These are phyloP conservation scores for Fusarium floridanum DNA, from an alignment of 2,329 filamentous ascomycete species.

Conservation along the genomic window DNA sequence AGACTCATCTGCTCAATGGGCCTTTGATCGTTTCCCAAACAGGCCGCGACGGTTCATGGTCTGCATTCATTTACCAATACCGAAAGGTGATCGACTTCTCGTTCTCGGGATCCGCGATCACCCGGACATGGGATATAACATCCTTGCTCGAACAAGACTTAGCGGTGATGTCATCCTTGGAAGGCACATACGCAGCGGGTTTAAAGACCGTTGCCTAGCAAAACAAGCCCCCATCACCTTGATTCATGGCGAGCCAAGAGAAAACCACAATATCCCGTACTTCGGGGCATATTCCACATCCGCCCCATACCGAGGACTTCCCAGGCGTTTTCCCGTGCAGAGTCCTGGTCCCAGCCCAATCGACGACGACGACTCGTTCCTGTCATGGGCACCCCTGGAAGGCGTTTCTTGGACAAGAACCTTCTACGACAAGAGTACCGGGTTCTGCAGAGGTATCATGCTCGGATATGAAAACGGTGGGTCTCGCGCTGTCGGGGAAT, in stretches of 20 bases:
- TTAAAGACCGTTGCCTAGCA: neutral
- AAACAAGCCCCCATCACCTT: neutral
- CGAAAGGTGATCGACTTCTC: neutral
- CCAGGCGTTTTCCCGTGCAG: neutral
- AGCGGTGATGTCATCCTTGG: neutral
- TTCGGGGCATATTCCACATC: neutral
- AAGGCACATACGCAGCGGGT: neutral
- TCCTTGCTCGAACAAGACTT: neutral
- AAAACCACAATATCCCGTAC: neutral
- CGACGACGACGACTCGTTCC: neutral
- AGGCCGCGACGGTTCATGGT: neutral
- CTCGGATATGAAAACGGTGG: neutral
- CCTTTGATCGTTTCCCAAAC: neutral
- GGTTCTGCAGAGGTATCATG: conserved; percentile 1
- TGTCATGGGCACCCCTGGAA: neutral
- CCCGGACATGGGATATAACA: neutral
- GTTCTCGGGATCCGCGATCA: neutral
- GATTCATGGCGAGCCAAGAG: neutral
- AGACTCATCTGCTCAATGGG: neutral
- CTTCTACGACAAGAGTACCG: neutral
- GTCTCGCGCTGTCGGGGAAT: neutral
- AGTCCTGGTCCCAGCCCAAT: neutral
- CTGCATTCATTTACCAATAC: neutral
- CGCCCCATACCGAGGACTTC: neutral
- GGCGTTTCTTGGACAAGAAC: neutral